Base-by-base conservation (phyloP, 352 stramenopile species). In the Phytophthora pini region DNA sequence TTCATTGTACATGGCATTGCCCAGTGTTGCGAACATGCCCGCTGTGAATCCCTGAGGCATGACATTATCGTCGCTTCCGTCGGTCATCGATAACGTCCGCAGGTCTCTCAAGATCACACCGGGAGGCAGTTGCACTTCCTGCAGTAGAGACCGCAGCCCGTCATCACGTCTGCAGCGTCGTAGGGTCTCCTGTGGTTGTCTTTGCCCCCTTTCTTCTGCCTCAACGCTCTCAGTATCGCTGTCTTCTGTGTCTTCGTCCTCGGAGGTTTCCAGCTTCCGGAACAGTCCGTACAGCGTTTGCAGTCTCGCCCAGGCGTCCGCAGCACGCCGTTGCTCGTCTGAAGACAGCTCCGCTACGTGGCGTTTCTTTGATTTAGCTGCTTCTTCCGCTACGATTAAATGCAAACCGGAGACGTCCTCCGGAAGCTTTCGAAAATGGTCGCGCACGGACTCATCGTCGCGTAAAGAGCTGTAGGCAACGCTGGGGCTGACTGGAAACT, bases 31-130 rank as follows among this genome's bases (percentile, higher is more conserved):
- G 55, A 94, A 94, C 82, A 90, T 89, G 29, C 80, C 67, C 15
- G 85, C 63, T 27, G 83, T 88, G 60, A 94, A 94, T 12, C 85
- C 85, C 43, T 91, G 77, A 0, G 85, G 81, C 56, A 90, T 69
- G 29, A 48, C 75, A 32, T 75, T 61, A 26, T 74, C 48, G 47
- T 69, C 55, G 12, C 22, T 68, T 3, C 26, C 48, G 26, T 75
- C 56, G 20, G 53, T 31, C 47, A 47, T 63, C 27, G 34, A 61
- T 76, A 93, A 73, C 54, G 72, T 74, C 55, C 82, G 51, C 31
- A 92, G 57, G 43, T 93, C 81, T 31, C 78, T 72, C 41, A 89
- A 52, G 24, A 84, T 70, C 24, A 87, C 76, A 34, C 76, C 75
- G 12, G 61, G 13, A 27, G 66, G 64, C 60, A 78, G n/a, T 46